Base-by-base conservation (phyloP, 1,139 yeast genomes). In the Taiozyma sp. region DNA sequence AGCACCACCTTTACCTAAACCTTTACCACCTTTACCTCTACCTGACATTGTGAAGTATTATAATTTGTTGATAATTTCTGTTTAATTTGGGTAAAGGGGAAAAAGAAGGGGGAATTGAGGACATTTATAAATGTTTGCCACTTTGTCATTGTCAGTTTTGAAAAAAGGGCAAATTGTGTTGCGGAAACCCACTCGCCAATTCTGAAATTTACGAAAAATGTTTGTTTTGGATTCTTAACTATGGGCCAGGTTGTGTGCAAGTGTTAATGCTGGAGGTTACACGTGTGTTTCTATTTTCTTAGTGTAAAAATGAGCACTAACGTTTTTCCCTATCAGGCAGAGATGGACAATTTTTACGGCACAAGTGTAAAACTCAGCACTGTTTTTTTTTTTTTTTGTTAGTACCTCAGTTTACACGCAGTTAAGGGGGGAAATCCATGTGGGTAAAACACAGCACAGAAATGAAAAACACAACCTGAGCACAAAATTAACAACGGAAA, bases 21-120 rank as follows among this genome's bases (percentile, higher is more conserved):
- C 97, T 87, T 91, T 91, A 75, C 97, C 97, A 72, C 97, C 97
- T 89, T 91, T 91, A 73, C 97, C 97, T 85, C 97, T 92, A 75
- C 97, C 97, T 71, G 97, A 89, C 97, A 92, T 92, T 72, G 62
- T 84, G 24, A 38, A 19, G 19, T 38, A 38, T 38, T 8, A 19
- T 19, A 38, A 16, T 38, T 38, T 9, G 22, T 38, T 38, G 41
- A 8, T 38, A 19, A 19, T 19, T 7, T 38, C 1, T n/a, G n/a
- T n/a, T n/a, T n/a, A 38, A 19, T 10, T 38, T 19, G 3, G 19
- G 19, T 1, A 10, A 38, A 8, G 22, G 13, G 24, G 41, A 19
- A 19, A 38, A 32, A 19, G 5, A 38, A 19, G 41, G 41, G 38
- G 40, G 41, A 38, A 16, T 38, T 38, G 24, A 12, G 24, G 41